phyloP scores from a whole-genome alignment of 2,329 filamentous ascomycete genomes.

The Orbilia blumenaviensis region DNA sequence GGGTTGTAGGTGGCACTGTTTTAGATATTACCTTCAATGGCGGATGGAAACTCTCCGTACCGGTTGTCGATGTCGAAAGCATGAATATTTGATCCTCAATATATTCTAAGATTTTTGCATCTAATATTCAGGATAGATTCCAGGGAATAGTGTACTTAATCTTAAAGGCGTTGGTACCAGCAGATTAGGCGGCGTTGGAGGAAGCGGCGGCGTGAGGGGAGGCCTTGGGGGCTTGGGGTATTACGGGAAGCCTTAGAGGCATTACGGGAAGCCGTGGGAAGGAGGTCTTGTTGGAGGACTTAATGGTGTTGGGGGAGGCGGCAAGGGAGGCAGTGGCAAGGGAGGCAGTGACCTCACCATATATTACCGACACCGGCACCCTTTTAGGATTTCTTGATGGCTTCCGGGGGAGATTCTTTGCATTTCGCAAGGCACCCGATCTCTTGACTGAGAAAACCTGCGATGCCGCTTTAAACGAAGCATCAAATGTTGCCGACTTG shows the following conservation, averaged over 20 bases:
- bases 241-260: not conserved
- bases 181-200: not conserved
- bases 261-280: not conserved
- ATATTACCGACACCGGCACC: no score
- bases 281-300: not conserved
- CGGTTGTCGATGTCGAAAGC: no score
- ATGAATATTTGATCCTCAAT: no score
- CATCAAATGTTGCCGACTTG: conserved; percentile 33
- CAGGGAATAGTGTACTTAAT: no score
- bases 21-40: no score
- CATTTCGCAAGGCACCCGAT: conserved; percentile 42
- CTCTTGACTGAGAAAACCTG: conserved; percentile 40
- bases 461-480: conserved; percentile 41
- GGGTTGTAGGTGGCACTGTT: no score
- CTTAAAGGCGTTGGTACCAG: not conserved
- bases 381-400: no score
- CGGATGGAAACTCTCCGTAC: no score
- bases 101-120: no score
- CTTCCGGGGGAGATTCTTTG: conserved; percentile 20
- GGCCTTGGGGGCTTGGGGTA: not conserved
- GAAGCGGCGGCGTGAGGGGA: not conserved
- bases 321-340: no score
- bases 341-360: no score
- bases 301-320: not conserved
- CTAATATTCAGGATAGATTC: no score